A percentile compares a stretch with the other conserved stretches of the same genome.
Conservation (phyloP, 2,329 filamentous ascomycete species). For the Periglandula ipomoeae region DNA sequence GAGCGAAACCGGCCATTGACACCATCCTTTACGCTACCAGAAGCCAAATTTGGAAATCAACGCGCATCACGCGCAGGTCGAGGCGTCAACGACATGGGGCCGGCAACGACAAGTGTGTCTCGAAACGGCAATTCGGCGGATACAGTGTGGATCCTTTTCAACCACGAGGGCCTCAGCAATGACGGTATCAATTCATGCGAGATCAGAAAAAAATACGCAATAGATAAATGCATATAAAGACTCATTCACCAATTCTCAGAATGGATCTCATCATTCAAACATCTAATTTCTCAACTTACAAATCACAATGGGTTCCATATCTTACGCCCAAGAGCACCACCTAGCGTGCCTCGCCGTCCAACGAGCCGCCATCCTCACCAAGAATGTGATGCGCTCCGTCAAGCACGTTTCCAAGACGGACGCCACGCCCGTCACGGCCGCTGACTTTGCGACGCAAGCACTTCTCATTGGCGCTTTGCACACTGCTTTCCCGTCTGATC, state of each 20-base stretch:
- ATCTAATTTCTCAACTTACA: background rate
- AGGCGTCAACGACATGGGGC: background rate
- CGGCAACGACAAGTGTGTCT: background rate
- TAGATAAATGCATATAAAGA: background rate
- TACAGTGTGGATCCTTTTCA: background rate
- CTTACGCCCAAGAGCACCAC: background rate
- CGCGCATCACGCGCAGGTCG: background rate
- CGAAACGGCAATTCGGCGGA: background rate
- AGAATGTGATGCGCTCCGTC: background rate
- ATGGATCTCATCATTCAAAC: background rate
- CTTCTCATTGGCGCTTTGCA: slow-evolving; percentile 42
- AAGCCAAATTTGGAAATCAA: background rate
- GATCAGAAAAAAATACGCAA: background rate
- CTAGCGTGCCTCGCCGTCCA: background rate
- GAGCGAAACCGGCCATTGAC: background rate
- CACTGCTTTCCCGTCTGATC: slow-evolving; percentile 39
- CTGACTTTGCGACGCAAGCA: slow-evolving; percentile 51
- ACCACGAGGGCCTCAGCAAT: background rate
- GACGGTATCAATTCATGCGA: background rate
- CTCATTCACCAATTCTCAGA: background rate
- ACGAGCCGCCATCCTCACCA: background rate
- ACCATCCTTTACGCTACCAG: background rate
- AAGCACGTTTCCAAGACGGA: slow-evolving; percentile 34
- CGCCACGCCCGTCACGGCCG: slow-evolving; percentile 48
- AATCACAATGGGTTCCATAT: background rate